Percentiles rank a stretch among this genome's conserved stretches.
Conservation (phyloP, 306 rosid genomes). For the Nissolia schottii region DNA sequence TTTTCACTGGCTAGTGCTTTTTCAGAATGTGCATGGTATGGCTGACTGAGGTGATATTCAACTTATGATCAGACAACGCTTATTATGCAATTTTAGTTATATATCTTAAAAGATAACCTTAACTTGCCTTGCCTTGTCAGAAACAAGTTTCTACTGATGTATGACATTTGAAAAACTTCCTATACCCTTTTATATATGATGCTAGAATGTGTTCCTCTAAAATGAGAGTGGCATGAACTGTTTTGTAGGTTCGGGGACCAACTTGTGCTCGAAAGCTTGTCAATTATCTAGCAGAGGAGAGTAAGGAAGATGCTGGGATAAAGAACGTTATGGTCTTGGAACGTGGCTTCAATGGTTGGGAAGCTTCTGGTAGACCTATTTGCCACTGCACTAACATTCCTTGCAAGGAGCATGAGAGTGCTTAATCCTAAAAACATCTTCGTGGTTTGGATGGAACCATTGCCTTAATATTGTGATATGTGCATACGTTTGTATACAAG, state of each 20-base stretch:
- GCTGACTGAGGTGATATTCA: not conserved
- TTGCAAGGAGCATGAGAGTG: constrained; percentile 52
- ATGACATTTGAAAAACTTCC: not conserved
- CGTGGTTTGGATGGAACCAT: constrained; percentile 10
- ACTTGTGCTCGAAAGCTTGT: constrained; percentile 70
- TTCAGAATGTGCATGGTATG: not conserved
- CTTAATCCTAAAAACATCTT: constrained; percentile 17
- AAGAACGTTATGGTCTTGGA: constrained; percentile 79
- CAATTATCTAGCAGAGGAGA: constrained; percentile 61
- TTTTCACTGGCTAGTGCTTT: not conserved
- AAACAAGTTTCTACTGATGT: constrained; percentile 11
- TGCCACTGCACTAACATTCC: constrained; percentile 69
- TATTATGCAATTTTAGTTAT: not conserved
- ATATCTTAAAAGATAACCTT: not conserved
- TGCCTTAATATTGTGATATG: not conserved
- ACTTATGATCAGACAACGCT: no score
- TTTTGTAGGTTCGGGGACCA: constrained; percentile 89
- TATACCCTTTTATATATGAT: not conserved
- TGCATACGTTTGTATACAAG: constrained; percentile 13
- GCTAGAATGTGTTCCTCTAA: not conserved
- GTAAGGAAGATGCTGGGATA: constrained; percentile 70
- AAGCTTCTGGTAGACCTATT: constrained; percentile 81
- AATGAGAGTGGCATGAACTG: constrained; percentile 4
- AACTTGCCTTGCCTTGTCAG: not conserved
- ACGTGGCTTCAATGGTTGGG: constrained; percentile 97